Evolutionary conservation across 345 rosid genomes (phyloP), one percentile per base, ranked within the genome.

Genomic region (Pistacia integerrima): DNA sequence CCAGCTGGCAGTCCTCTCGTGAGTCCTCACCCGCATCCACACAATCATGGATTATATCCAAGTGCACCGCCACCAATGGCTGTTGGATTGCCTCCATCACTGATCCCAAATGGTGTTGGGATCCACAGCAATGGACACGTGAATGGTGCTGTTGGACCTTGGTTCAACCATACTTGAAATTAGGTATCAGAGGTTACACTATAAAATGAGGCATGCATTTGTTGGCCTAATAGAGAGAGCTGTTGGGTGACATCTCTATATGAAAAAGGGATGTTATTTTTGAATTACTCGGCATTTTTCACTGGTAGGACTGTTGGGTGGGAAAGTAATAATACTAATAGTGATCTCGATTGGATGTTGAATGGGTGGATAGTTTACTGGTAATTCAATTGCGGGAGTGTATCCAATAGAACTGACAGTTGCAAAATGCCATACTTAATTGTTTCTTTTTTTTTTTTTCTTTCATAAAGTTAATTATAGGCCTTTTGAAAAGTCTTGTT

Each of bases 41-140:
- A 88, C 75, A 88, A 82, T 83, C 97, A 90, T 12, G 93, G 91
- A 55, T 62, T 94, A 54, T 97, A 91, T 79, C 84, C 92, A 0
- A 79, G 83, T n/a, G 86, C 91, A 67, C 88, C 91, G 4, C 89
- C 96, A 28, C 87, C 91, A 2, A 82, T 92, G 93, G 91, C 92
- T 0, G 89, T 87, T 20, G 96, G 96, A 38, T 76, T 89, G 62
- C 92, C 97, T 13, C 87, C 92, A 33, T 80, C 92, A 5, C 83
- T 90, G 46, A 72, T 91, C 73, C 91, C 97, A 5, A 94, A 90
- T 30, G 93, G 96, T 38, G 90, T 87, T 28, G 92, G 91, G 67
- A 82, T 86, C 83, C 99, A 92, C 71, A 81, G 91, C 76, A 97
- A 92, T 18, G 94, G 98, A 13, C 97, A 94, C 22, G 86, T 87